Evolutionary conservation across 768 basidiomycete genomes (phyloP).

Genomic region (Termitomyces sp.): DNA sequence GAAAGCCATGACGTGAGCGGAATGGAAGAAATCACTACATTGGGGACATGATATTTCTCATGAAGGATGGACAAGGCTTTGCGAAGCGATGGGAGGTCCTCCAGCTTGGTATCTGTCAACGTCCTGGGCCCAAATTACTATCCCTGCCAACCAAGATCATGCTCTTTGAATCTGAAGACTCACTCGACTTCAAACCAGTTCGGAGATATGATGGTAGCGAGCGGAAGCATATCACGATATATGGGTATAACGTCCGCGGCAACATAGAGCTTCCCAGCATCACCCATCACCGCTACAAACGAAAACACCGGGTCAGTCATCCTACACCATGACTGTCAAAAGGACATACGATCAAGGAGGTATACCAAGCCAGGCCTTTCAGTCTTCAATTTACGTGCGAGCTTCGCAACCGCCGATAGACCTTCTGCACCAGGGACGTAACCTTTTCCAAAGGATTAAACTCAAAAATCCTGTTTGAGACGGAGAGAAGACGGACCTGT

Average conservation of each 20-base stretch:
- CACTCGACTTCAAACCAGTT: slow-evolving; percentile 99
- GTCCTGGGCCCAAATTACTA: slow-evolving; percentile 38
- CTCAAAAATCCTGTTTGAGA: not conserved
- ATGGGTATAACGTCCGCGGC: slow-evolving; percentile 81
- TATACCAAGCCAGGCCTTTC: slow-evolving; percentile 65
- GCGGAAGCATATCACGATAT: slow-evolving; percentile 72
- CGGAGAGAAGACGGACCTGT: slow-evolving; percentile 47
- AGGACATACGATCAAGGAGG: slow-evolving; percentile 80
- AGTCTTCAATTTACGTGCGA: slow-evolving; percentile 56
- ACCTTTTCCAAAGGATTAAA: slow-evolving; percentile 33
- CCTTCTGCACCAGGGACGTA: slow-evolving; percentile 76
- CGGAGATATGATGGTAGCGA: slow-evolving; percentile 92
- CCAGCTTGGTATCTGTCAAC: slow-evolving; percentile 67
- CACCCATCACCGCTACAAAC: slow-evolving; percentile 83
- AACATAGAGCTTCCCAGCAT: slow-evolving; percentile 86
- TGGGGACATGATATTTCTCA: slow-evolving; percentile 63
- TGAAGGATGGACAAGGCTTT: slow-evolving; percentile 72
- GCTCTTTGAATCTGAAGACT: slow-evolving; percentile 17
- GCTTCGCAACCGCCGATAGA: slow-evolving; percentile 55
- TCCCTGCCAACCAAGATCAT: no score
- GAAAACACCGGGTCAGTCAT: not conserved
- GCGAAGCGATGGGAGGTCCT: slow-evolving; percentile 59
- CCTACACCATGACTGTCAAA: not conserved
- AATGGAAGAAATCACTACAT: slow-evolving; percentile 91
- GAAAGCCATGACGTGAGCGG: slow-evolving; percentile 62